These are phyloP conservation scores for Populus deltoides DNA, from an alignment of 345 rosid species.

Conservation along the genomic window DNA sequence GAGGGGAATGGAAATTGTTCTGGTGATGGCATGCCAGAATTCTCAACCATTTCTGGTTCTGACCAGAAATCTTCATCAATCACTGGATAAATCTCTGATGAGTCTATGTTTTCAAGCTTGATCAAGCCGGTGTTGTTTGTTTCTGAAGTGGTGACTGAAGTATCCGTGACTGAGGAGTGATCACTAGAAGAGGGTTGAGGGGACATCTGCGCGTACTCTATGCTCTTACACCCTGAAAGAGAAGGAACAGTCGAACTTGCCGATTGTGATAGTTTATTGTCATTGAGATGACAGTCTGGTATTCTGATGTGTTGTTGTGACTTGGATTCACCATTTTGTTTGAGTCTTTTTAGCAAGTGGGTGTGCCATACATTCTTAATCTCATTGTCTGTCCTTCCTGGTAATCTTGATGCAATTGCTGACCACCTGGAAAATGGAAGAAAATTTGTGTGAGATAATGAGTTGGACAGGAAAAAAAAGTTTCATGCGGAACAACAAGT, in stretches of 20 bases:
- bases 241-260: slow-evolving; percentile 9
- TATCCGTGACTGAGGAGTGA: slow-evolving; percentile 39
- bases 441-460: neutral
- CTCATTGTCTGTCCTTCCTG: slow-evolving; percentile 91
- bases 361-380: slow-evolving; percentile 94
- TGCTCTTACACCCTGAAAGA: neutral
- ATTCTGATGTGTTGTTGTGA: slow-evolving; percentile 17
- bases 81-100: slow-evolving; percentile 38
- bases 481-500: no score
- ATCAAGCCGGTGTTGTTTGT: slow-evolving; percentile 5
- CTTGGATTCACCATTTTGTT: slow-evolving; percentile 31
- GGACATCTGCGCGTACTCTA: slow-evolving; percentile 19
- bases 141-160: slow-evolving; percentile 20
- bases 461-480: no score
- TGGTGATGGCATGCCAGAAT: slow-evolving; percentile 8
- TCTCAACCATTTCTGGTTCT: slow-evolving; percentile 26
- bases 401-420: slow-evolving; percentile 69
- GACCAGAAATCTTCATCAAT: slow-evolving; percentile 74
- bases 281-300: neutral
- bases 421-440: slow-evolving; percentile 59
- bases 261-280: slow-evolving; percentile 17
- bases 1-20: slow-evolving; percentile 30
- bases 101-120: slow-evolving; percentile 20
- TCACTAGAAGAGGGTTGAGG: slow-evolving; percentile 55
- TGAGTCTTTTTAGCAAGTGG: slow-evolving; percentile 71